Base-by-base conservation (phyloP, 257 asterid species). In the Ehretia macrophylla region DNA sequence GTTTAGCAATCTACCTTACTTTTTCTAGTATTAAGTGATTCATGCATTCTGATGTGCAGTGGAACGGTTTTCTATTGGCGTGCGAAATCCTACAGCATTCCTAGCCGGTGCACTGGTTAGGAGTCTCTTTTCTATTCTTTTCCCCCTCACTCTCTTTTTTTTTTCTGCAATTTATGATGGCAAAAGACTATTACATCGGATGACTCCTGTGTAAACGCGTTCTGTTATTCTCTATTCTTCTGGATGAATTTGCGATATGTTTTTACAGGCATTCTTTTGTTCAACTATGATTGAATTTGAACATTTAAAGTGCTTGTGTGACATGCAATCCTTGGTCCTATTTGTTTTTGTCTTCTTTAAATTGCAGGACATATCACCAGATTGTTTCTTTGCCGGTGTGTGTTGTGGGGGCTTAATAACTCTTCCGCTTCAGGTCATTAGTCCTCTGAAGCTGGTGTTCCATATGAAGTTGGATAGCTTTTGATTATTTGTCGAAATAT, bases 391-490 rank as follows among this genome's bases (percentile, higher is more conserved):
- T 79, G 85, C 88, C 9, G 95, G 97, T 64, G 96, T 87, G 71
- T 90, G 97, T 76, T 87, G 88, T 19, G 97, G 97, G 59, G 97
- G 96, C 65, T 75, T 90, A 45, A 22, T 90, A 14, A 90, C 96
- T 58, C 84, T 90, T 71, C 95, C 95, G 20, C 5, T 87, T 64
- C 97, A 90, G 93, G 97, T 87, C 47, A 59, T 39, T 54, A 10
- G 62, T n/a, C n/a, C n/a, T n/a, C n/a, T n/a, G n/a, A n/a, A n/a
- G n/a, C n/a, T n/a, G n/a, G n/a, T n/a, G 21, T 12, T 70, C 8
- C 14, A 18, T 1, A 9, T n/a, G 46, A 59, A 44, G 18, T 35
- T 18, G 32, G 63, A 59, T 52, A 65, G 63, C 38, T 53, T 48
- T 60, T 65, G 68, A 64, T 51, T 21, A 61, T 60, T 58, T 44